Conservation (phyloP, 2,329 filamentous ascomycete species). For the Aspergillus viridinutans region DNA sequence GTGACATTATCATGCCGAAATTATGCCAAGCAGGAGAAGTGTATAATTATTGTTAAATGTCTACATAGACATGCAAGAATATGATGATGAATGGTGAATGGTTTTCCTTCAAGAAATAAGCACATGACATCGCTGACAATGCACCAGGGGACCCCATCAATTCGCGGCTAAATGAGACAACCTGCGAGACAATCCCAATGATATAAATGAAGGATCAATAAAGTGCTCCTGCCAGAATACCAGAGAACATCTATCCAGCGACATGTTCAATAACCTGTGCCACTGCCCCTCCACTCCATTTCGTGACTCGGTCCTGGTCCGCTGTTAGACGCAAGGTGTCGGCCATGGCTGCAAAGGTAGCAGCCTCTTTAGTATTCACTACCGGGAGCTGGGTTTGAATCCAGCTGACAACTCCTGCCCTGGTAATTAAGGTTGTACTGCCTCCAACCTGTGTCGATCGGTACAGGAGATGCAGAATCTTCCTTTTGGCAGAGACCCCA, state of each 20-base stretch:
- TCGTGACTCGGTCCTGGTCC: slow-evolving; percentile 60
- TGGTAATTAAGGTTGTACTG: slow-evolving; percentile 74
- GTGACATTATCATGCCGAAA: not conserved
- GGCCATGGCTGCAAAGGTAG: slow-evolving; percentile 53
- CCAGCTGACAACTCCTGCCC: slow-evolving; percentile 73
- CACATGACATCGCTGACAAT: no score
- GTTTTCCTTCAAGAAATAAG: no score
- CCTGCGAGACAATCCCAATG: not conserved
- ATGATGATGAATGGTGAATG: not conserved
- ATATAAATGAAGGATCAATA: not conserved
- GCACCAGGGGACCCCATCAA: no score
- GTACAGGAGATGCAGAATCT: slow-evolving; percentile 60
- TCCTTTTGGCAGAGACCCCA: slow-evolving; percentile 55
- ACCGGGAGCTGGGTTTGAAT: slow-evolving; percentile 57
- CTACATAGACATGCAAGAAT: not conserved
- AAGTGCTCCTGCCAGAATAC: not conserved
- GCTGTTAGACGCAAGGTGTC: slow-evolving; percentile 60
- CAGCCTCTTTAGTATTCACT: slow-evolving; percentile 41
- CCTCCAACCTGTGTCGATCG: slow-evolving; percentile 65
- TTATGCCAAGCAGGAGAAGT: not conserved
- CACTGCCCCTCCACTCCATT: slow-evolving; percentile 60
- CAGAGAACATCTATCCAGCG: slow-evolving; percentile 10
- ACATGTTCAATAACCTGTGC: slow-evolving; percentile 26
- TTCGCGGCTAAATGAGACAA: not conserved
- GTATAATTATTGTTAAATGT: not conserved